Evolutionary conservation across 2,329 filamentous ascomycete genomes (phyloP).

Genomic region (Metarhizium anisopliae): DNA sequence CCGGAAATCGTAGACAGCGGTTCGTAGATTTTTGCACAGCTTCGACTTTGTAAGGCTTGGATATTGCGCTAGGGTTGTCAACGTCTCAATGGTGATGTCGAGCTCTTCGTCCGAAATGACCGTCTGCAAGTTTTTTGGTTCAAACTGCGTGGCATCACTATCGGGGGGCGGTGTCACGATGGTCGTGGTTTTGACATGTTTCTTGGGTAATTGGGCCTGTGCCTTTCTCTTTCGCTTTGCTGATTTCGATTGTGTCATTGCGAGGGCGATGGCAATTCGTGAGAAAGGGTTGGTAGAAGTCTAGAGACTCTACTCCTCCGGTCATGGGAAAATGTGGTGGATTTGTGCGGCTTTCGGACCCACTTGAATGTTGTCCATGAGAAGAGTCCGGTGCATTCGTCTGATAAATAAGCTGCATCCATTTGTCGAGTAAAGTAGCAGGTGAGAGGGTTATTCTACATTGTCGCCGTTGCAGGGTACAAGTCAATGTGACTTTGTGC

Average conservation of each 20-base stretch:
- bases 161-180: slow-evolving; percentile 28
- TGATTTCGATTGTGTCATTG: slow-evolving; percentile 30
- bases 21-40: slow-evolving; percentile 55
- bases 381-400: too few relatives aligned
- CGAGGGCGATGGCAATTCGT: background rate
- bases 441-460: too few relatives aligned
- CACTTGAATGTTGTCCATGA: too few relatives aligned
- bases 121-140: slow-evolving; percentile 41
- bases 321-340: too few relatives aligned
- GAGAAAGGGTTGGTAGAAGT: too few relatives aligned
- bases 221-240: slow-evolving; percentile 36
- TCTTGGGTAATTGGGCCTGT: slow-evolving; percentile 25
- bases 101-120: slow-evolving; percentile 56
- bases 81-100: slow-evolving; percentile 57
- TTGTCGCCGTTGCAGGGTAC: too few relatives aligned
- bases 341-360: too few relatives aligned
- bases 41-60: slow-evolving; percentile 59
- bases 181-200: slow-evolving; percentile 26
- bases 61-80: slow-evolving; percentile 47
- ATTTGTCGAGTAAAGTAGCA: too few relatives aligned
- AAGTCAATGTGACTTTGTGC: too few relatives aligned
- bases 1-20: slow-evolving; percentile 60
- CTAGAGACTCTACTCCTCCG: too few relatives aligned
- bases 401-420: too few relatives aligned
- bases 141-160: slow-evolving; percentile 17